phyloP scores from a whole-genome alignment of 75 land plant genomes.

The Cupressus sempervirens region DNA sequence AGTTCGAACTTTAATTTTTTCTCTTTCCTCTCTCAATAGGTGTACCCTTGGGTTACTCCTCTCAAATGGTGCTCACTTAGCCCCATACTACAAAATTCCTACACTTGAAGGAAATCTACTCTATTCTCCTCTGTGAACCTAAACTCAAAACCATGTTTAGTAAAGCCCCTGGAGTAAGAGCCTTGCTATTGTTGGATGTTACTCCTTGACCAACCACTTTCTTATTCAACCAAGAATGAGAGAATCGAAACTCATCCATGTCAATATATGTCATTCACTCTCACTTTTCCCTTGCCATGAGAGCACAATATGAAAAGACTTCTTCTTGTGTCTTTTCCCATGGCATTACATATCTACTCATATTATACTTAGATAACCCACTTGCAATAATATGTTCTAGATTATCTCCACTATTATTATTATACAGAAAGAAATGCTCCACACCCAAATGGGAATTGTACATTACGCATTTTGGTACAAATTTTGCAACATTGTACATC shows the following conservation, averaged over 20 bases:
- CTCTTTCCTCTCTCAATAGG: constrained; percentile 18
- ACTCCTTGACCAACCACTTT: background rate
- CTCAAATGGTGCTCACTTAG: constrained; percentile 7
- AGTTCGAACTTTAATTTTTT: constrained; percentile 39
- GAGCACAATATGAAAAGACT: constrained; percentile 36
- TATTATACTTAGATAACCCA: constrained; percentile 17
- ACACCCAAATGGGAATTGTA: constrained; percentile 37
- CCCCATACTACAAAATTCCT: too few relatives aligned
- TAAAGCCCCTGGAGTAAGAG: background rate
- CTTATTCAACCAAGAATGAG: background rate
- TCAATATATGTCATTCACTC: constrained; percentile 37
- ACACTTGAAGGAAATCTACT: too few relatives aligned
- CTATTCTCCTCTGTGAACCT: background rate
- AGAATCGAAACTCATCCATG: constrained; percentile 36
- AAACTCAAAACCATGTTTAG: background rate
- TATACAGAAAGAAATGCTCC: too few relatives aligned
- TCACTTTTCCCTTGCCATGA: constrained; percentile 20
- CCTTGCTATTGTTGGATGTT: background rate
- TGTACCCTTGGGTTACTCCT: constrained; percentile 49
- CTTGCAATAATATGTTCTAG: background rate
- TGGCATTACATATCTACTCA: constrained; percentile 27
- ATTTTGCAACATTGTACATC: constrained; percentile 34
- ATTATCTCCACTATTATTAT: constrained; percentile 45
- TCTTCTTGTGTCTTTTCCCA: constrained; percentile 49
- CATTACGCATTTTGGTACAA: constrained; percentile 33